Evolutionary conservation across 352 stramenopile genomes (phyloP), one percentile per base, ranked within the genome.

Genomic region (Phytopythium ostracodes): DNA sequence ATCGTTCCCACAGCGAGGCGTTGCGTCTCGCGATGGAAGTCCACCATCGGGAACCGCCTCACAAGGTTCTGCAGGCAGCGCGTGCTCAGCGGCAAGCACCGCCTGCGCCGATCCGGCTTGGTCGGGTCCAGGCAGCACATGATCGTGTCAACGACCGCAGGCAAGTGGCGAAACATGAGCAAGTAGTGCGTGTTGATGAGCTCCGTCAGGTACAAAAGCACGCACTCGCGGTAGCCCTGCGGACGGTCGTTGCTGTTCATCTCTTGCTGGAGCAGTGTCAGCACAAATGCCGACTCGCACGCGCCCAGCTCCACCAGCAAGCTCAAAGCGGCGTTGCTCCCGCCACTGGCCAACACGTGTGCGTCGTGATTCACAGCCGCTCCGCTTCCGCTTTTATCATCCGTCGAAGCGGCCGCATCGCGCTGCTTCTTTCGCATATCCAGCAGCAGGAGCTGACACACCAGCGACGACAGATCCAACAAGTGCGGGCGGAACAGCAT

Each of bases 1-100:
- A 96, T 92, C 10, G 87, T 95, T 4, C 87, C 88, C 8, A 96
- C 65, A 15, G 87, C 88, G 6, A 96, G 73, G 8, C 88, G 81
- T 67, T 96, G 88, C 4, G 87, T 94, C 46, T 93, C 75, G 59
- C 91, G 86, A 68, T 96, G 88, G 57, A 96, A 96, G 50, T 92
- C 85, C 1, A 95, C 73, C 87, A 96, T 96, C 3, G 87, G 87
- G 57, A 94, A 96, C 17, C 85, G 73, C 20, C 80, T 81, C 1
- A 96, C 88, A 2, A 96, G 68, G 43, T 87, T 80, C 56, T 96
- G 86, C 0, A 96, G 72, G 47, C 85, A 92, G 1, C 83, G 72
- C 15, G 87, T 96, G 58, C 84, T 93, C 42, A 94, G 62, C 10
- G 87, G 66, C 0, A 96, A 73, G 65, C 87, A 95, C 0, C 81